Evolutionary conservation across 1,139 yeast species (phyloP).

Genomic region (Pichia cactophila): DNA sequence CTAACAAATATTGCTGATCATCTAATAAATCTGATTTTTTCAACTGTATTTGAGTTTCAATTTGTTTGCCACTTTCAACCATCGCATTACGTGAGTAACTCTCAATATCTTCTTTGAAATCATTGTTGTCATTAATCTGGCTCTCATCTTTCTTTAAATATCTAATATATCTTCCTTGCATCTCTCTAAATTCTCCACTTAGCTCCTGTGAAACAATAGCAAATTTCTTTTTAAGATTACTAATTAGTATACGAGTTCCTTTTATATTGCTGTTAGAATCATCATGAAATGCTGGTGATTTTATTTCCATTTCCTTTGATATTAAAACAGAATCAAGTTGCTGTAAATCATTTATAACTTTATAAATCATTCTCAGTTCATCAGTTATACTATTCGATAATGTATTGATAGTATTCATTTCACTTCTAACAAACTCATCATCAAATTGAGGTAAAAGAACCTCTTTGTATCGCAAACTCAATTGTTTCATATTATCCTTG

Average conservation of each 20-base stretch:
- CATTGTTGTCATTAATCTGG: slow-evolving; percentile 5
- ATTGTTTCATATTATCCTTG: slow-evolving; percentile 37
- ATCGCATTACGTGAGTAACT: slow-evolving; percentile 20
- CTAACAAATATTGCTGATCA: slow-evolving; percentile 39
- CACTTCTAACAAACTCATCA: slow-evolving; percentile 35
- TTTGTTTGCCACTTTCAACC: slow-evolving; percentile 28
- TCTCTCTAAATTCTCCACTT: slow-evolving; percentile 70
- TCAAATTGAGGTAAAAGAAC: slow-evolving; percentile 80
- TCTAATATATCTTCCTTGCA: slow-evolving; percentile 84
- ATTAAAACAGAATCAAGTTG: slow-evolving; percentile 16
- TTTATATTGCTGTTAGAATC: neutral
- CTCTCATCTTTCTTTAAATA: slow-evolving; percentile 60
- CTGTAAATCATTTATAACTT: slow-evolving; percentile 46
- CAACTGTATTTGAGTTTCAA: slow-evolving; percentile 43
- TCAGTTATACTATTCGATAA: slow-evolving; percentile 67
- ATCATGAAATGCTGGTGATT: slow-evolving; percentile 2
- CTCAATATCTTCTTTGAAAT: slow-evolving; percentile 11
- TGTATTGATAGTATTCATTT: slow-evolving; percentile 47
- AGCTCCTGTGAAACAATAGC: slow-evolving; percentile 78
- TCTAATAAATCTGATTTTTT: slow-evolving; percentile 20
- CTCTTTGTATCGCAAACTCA: slow-evolving; percentile 68
- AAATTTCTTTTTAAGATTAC: slow-evolving; percentile 74
- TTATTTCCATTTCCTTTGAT: slow-evolving; percentile 40
- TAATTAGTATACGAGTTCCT: slow-evolving; percentile 42
- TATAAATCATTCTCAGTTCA: slow-evolving; percentile 69